Base-by-base conservation (phyloP, 2,329 filamentous ascomycete genomes). In the Tricladium varicosporioides region DNA sequence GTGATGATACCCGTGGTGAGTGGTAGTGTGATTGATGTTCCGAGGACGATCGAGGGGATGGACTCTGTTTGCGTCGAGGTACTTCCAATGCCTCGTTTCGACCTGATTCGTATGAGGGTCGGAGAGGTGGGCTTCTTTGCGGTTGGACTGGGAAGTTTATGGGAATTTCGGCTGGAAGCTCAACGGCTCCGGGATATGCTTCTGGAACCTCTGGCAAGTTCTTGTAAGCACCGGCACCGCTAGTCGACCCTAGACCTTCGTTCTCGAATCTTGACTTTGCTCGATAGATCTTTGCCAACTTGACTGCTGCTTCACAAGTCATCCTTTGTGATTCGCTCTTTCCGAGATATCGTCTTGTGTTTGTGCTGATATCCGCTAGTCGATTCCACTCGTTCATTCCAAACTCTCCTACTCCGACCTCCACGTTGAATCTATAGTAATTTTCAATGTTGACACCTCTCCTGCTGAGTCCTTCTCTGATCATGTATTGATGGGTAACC, bases 341-440 rank as follows among this genome's bases (percentile, higher is more conserved):
- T 7, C 80, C 77, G 53, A 99, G 82, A 70, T 97, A 99, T 61
- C 88, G 84, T 64, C 90, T 83, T 0, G 94, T 99, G 69, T 88
- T 88, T 13, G 91, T 97, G 76, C 91, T 96, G 74, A 99, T 97
- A 52, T 97, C 93, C 22, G 90, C 88, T n/a, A 97, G 77, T 2
- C 92, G 85, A 67, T 91, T 84, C 94, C 94, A 99, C 71, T 97
- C 94, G 70, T 97, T 99, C 92, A 99, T 97, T 51, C 90, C 93
- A 71, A 97, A 97, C 70, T 97, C 94, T 53, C 93, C 92, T 2
- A 97, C 92, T 1, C 93, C 94, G 14, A 96, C 87, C 70, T 97
- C 92, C 43, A 97, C 94, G 63, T 99, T 99, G n/a, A 97, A 78
- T 7, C 94, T 88, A 72, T 92, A 96, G 76, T 99, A 99, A 71